Percentiles rank a stretch among this genome's conserved stretches.
Evolutionary conservation across 2,329 filamentous ascomycete genomes (phyloP).

Genomic region (Neonectria coccinea): DNA sequence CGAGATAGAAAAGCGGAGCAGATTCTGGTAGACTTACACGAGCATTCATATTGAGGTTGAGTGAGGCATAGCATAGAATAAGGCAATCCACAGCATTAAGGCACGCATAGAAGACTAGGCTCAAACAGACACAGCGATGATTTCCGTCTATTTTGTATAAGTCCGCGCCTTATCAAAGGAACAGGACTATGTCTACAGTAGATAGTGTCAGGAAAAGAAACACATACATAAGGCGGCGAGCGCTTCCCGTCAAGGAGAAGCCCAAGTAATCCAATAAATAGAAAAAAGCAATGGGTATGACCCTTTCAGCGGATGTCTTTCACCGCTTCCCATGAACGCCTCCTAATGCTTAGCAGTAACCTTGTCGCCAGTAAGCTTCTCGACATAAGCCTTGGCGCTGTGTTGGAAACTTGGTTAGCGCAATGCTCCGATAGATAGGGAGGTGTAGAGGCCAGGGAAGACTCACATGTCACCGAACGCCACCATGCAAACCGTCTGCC

Average conservation of each 20-base stretch:
- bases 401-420: conserved; percentile 41
- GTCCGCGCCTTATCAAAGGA: conserved; percentile 23
- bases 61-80: too few species aligned
- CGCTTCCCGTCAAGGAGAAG: conserved; percentile 32
- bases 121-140: conserved; percentile 18
- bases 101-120: background rate
- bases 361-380: conserved; percentile 72
- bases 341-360: conserved; percentile 76
- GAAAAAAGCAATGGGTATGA: conserved; percentile 37
- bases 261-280: conserved; percentile 31
- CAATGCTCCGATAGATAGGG: background rate
- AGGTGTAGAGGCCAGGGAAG: conserved; percentile 10
- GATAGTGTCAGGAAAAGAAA: conserved; percentile 25
- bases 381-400: conserved; percentile 75
- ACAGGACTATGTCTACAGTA: conserved; percentile 31
- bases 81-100: background rate
- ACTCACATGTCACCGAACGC: conserved; percentile 96
- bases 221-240: conserved; percentile 29
- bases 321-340: conserved; percentile 48
- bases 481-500: conserved; percentile 99
- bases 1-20: background rate
- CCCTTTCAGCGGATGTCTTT: conserved; percentile 33
- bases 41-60: background rate
- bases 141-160: conserved; percentile 38
- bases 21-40: too few species aligned